Evolutionary conservation across 306 rosid genomes (phyloP), one percentile per base, ranked within the genome.

Genomic region (Clitoria ternatea): DNA sequence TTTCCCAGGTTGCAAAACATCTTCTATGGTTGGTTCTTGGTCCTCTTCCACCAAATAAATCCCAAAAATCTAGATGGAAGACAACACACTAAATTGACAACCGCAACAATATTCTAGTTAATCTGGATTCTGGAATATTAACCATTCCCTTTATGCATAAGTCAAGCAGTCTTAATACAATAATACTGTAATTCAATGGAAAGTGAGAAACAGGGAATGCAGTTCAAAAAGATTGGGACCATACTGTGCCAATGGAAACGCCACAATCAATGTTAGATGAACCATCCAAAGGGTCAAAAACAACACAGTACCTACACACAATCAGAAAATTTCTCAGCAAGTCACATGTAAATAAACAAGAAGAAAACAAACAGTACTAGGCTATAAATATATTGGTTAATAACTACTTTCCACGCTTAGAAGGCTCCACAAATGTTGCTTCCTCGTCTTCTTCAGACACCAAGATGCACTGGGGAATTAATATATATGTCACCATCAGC

Each of bases 361-460:
- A 10, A 5, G 24, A 4, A 13, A 65, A 65, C 13, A 53, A 30
- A 18, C 7, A 66, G 3, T 18, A 37, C 9, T 26, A 18, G 9
- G 59, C 44, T 52, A 26, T 22, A 45, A 47, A 29, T 49, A 35
- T n/a, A n/a, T n/a, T n/a, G 55, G 37, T 33, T 62, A 80, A 69
- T 37, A 60, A 80, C 76, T 62, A 80, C 76, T 62, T 75, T 69
- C 83, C 83, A 62, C 80, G 84, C 47, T 61, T 56, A 36, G 89
- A 80, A 43, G 88, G 79, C 60, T 91, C 96, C 71, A 91, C 97
- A 64, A 89, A 73, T 9, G 80, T 91, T 52, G 97, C 91, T 4
- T 83, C 87, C 77, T 91, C 97, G 50, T 91, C 97, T 89, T 91
- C 97, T 78, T 91, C 97, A 0, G 97, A 91, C 49, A 91, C 97